Evolutionary conservation across 306 rosid species (phyloP), one percentile per base, ranked within the genome.

Genomic region (Lupinus albus): DNA sequence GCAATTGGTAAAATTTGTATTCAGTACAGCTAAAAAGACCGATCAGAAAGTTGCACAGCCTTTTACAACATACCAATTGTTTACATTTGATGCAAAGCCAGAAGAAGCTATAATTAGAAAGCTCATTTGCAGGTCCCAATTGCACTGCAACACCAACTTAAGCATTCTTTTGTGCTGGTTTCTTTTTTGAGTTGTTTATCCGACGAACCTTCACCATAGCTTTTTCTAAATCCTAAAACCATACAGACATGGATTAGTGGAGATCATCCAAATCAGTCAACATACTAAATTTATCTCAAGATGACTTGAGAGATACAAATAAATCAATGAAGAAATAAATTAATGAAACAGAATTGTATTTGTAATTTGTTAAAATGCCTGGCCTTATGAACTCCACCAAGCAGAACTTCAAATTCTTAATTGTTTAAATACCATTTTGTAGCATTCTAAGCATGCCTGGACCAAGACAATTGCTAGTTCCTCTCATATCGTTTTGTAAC

Each of bases 111-210:
- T 46, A 41, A 15, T 20, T 39, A 25, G 30, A 11, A 50, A 62
- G 61, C 42, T 20, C 46, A 36, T 77, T 64, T 55, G 62, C 42
- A 53, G 30, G n/a, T n/a, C 25, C 42, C 14, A 25, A 47, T 61
- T 48, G 32, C 66, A 41, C 47, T 35, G 7, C 58, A 16, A 49
- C 32, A 54, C 33, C 38, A 61, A 38, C 21, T 70, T 60, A 86
- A 11, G 79, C 70, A 41, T 39, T 64, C 75, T 75, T 73, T 69
- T 67, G 84, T 5, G 83, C 82, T 11, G 78, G 86, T 85, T 86
- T 91, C 86, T 89, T 92, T 4, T 92, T 92, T 5, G 95, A 92
- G 75, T 92, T 89, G 78, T 89, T 92, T 85, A 73, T 85, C 62
- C 79, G 85, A 13, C 95, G 96, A 71, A 92, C 73, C 92, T 92